A percentile compares a stretch with the other conserved stretches of the same genome.
phyloP scores from a whole-genome alignment of 352 stramenopile genomes.

The Phytopythium boreale region DNA sequence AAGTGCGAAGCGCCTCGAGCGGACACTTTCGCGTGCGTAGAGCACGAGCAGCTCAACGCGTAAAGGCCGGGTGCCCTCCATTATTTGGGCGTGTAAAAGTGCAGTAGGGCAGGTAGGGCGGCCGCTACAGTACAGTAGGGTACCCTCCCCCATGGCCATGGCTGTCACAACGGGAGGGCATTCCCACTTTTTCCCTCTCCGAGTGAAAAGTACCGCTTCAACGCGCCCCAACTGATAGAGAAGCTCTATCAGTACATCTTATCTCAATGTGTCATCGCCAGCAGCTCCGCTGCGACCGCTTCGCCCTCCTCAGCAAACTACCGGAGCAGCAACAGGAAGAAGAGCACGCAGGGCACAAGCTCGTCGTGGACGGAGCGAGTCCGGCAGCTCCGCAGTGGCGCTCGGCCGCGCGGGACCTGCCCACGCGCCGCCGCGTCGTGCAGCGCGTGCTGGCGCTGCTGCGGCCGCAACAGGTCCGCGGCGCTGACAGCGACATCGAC shows the following conservation, averaged over 20 bases:
- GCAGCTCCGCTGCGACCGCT: conserved; percentile 8
- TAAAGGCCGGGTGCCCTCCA: background rate
- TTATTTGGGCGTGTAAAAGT: background rate
- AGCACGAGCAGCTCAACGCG: background rate
- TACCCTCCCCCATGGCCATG: too few relatives aligned
- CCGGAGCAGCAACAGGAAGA: conserved; percentile 10
- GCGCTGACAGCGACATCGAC: background rate
- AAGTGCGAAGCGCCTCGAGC: background rate
- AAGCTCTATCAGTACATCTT: conserved; percentile 1
- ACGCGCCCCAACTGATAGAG: too few relatives aligned
- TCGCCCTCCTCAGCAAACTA: conserved; percentile 13
- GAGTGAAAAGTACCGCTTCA: conserved; percentile 3
- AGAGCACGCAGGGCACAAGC: conserved; percentile 8
- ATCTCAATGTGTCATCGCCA: background rate
- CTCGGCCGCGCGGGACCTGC: conserved; percentile 39
- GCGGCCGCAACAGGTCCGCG: conserved; percentile 16
- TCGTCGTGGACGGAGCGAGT: background rate
- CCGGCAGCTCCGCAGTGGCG: conserved; percentile 49
- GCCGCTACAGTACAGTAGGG: too few relatives aligned
- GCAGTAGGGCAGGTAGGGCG: background rate
- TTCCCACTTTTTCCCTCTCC: conserved; percentile 4
- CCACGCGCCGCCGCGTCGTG: conserved; percentile 63
- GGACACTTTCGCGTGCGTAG: background rate
- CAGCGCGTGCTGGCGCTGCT: conserved; percentile 70
- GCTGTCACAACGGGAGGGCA: background rate